phyloP scores from a whole-genome alignment of 2,329 filamentous ascomycete species.

The Aspergillus alliaceus region DNA sequence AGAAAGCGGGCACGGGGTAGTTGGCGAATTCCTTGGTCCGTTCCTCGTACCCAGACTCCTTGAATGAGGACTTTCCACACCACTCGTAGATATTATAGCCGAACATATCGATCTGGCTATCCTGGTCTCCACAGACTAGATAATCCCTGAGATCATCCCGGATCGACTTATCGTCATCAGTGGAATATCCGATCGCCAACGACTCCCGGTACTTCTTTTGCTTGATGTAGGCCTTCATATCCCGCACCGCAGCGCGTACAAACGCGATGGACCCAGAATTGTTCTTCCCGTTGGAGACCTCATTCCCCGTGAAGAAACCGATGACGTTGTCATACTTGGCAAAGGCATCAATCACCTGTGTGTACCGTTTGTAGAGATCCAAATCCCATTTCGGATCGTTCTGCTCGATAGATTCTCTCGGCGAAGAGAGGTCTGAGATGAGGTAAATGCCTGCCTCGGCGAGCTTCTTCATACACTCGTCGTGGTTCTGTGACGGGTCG shows the following conservation, averaged over 20 bases:
- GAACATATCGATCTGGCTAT: constrained; percentile 86
- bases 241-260: constrained; percentile 96
- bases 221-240: constrained; percentile 93
- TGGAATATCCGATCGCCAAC: constrained; percentile 92
- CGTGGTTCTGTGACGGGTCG: constrained; percentile 75
- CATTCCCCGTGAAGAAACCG: constrained; percentile 98
- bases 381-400: constrained; percentile 76
- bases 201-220: constrained; percentile 66
- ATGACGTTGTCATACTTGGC: constrained; percentile 84
- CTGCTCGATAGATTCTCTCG: constrained; percentile 80
- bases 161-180: constrained; percentile 85
- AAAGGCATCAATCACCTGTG: constrained; percentile 76
- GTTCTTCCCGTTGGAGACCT: constrained; percentile 84
- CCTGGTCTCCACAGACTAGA: constrained; percentile 80
- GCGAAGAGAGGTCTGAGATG: constrained; percentile 85
- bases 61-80: constrained; percentile 83
- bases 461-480: constrained; percentile 79
- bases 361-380: constrained; percentile 77
- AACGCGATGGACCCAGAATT: constrained; percentile 90
- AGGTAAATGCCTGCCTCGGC: constrained; percentile 90
- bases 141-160: constrained; percentile 81
- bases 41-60: constrained; percentile 73
- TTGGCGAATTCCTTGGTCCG: constrained; percentile 83
- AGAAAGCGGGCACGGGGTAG: constrained; percentile 95
- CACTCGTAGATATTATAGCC: constrained; percentile 99